Evolutionary conservation across 352 stramenopile genomes (phyloP).

Genomic region (Pythium dissimile): DNA sequence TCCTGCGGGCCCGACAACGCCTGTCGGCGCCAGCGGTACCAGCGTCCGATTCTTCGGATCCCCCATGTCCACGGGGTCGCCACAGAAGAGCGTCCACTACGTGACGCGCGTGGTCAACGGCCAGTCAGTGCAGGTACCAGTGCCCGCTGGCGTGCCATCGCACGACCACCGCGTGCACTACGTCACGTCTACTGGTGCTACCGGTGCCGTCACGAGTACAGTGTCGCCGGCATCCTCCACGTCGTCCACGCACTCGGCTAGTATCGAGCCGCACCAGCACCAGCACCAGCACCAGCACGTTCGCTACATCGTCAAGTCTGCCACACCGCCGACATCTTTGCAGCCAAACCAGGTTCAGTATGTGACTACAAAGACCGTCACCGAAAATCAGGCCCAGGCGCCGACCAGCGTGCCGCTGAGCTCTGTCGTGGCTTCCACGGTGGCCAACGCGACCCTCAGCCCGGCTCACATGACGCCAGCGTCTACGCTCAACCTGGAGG

Average conservation of each 20-base stretch:
- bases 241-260: neutral
- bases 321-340: neutral
- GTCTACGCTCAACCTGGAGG: neutral
- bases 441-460: neutral
- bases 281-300: conserved; percentile 7
- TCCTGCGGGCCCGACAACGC: neutral
- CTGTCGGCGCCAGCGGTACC: neutral
- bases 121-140: conserved; percentile 12
- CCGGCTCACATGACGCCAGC: neutral
- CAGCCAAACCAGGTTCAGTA: conserved; percentile 3
- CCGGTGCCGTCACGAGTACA: neutral
- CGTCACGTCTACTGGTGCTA: neutral
- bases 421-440: conserved; percentile 7
- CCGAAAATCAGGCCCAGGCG: neutral
- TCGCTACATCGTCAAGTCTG: conserved; percentile 13
- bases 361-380: conserved; percentile 1
- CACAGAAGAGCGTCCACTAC: conserved; percentile 11
- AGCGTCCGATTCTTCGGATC: conserved; percentile 11
- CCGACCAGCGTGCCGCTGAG: conserved; percentile 2
- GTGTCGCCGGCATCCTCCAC: conserved; percentile 1
- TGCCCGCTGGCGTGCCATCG: conserved; percentile 1
- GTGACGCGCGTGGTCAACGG: conserved; percentile 13
- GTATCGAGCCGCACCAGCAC: neutral
- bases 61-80: neutral
- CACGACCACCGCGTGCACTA: conserved; percentile 14